A percentile compares a stretch with the other conserved stretches of the same genome.
Conservation (phyloP, 1,284 basidiomycete species). For the Gymnopus androsaceus region DNA sequence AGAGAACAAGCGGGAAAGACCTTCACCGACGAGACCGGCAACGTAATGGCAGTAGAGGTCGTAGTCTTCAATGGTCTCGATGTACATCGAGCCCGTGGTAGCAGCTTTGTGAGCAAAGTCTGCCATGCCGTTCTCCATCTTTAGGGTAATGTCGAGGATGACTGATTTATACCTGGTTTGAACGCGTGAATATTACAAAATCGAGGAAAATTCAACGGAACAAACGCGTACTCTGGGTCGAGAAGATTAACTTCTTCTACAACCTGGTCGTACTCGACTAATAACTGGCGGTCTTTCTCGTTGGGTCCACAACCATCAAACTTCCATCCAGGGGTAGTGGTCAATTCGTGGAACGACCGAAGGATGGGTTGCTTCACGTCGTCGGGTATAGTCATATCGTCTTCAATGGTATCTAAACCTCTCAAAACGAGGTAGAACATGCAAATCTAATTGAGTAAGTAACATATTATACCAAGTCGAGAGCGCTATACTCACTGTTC, state of each 20-base stretch:
- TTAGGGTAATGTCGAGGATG: conserved; percentile 80
- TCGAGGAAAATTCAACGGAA: neutral
- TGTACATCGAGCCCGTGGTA: conserved; percentile 66
- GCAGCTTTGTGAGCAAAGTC: conserved; percentile 88
- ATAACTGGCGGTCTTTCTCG: conserved; percentile 89
- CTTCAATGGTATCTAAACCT: conserved; percentile 94
- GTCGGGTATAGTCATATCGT: conserved; percentile 96
- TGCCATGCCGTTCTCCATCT: conserved; percentile 96
- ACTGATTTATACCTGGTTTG: conserved; percentile 71
- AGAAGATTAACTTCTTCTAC: conserved; percentile 82
- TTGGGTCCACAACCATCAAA: conserved; percentile 83
- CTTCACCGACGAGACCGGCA: conserved; percentile 96
- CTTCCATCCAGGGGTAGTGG: conserved; percentile 85
- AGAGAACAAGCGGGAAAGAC: conserved; percentile 88
- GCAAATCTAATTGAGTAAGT: too few species aligned
- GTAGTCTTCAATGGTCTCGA: conserved; percentile 81
- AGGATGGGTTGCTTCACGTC: conserved; percentile 86
- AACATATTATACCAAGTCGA: too few species aligned
- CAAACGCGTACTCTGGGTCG: conserved; percentile 54
- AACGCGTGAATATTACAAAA: conserved; percentile 2
- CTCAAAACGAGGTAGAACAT: conserved; percentile 95
- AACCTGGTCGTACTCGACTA: conserved; percentile 85
- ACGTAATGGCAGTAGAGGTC: conserved; percentile 91
- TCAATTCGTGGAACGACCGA: conserved; percentile 81
- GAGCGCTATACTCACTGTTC: conserved; percentile 79